These are phyloP conservation scores for Dioszegia hungarica DNA, from an alignment of 768 basidiomycete species.

Conservation along the genomic window DNA sequence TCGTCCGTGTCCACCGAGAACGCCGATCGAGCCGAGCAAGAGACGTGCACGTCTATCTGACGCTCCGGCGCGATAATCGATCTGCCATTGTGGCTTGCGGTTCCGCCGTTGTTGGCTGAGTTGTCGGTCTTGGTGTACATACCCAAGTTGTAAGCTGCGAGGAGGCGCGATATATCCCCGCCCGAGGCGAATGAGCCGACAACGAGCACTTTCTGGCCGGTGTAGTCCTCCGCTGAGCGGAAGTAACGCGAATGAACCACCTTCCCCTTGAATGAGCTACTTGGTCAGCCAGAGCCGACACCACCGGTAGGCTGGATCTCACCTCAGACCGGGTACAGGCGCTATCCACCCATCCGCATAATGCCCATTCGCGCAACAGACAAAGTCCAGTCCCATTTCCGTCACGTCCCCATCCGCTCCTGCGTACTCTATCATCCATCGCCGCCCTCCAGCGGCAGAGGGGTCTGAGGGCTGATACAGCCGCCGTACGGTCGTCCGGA, in stretches of 20 bases:
- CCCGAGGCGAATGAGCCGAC: constrained; percentile 51
- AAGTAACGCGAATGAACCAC: constrained; percentile 49
- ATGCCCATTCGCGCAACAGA: constrained; percentile 49
- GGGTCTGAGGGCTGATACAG: constrained; percentile 16
- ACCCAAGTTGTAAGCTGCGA: constrained; percentile 21
- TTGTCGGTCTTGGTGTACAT: constrained; percentile 1
- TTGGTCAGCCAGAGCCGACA: neutral
- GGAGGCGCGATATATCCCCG: constrained; percentile 45
- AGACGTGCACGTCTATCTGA: constrained; percentile 37
- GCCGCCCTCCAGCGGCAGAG: neutral
- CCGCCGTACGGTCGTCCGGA: constrained; percentile 58
- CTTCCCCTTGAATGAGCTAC: constrained; percentile 41
- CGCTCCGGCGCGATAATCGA: no score
- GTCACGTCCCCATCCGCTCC: constrained; percentile 10
- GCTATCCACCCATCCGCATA: constrained; percentile 49
- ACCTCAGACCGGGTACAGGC: constrained; percentile 35
- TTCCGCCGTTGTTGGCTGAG: neutral
- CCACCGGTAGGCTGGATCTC: constrained; percentile 5
- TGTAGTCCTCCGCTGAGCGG: constrained; percentile 32
- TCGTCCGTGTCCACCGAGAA: constrained; percentile 25
- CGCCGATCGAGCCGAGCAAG: constrained; percentile 16
- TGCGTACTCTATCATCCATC: constrained; percentile 27
- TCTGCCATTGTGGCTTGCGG: no score
- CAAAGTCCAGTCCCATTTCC: constrained; percentile 43
- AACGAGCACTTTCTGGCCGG: constrained; percentile 46